Evolutionary conservation across 1,139 yeast genomes (phyloP).

Genomic region (Yamadazyma dendronema): DNA sequence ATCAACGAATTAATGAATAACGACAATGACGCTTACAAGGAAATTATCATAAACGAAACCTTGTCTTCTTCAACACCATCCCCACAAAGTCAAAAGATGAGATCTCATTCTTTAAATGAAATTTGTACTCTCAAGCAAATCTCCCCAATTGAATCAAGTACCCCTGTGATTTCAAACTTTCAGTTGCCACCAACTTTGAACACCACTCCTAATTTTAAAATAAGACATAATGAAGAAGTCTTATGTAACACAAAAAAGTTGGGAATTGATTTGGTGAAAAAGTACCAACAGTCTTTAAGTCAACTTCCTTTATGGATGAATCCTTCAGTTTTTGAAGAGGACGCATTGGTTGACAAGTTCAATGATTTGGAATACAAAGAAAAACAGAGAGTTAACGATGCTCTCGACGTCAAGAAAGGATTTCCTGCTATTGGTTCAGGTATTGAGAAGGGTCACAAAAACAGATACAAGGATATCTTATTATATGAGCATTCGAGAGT

Average conservation of each 20-base stretch:
- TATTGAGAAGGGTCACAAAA: slow-evolving; percentile 71
- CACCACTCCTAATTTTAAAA: slow-evolving; percentile 25
- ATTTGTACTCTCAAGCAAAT: slow-evolving; percentile 6
- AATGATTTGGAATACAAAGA: slow-evolving; percentile 31
- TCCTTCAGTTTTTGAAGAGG: slow-evolving; percentile 8
- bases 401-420: slow-evolving; percentile 19
- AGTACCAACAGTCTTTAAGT: slow-evolving; percentile 5
- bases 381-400: slow-evolving; percentile 31
- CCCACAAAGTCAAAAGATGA: slow-evolving; percentile 8
- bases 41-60: slow-evolving; percentile 9
- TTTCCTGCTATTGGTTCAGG: slow-evolving; percentile 42
- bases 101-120: slow-evolving; percentile 15
- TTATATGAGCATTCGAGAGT: slow-evolving; percentile 85
- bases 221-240: slow-evolving; percentile 44
- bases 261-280: slow-evolving; percentile 14
- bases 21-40: slow-evolving; percentile 12
- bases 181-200: slow-evolving; percentile 12
- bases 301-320: slow-evolving; percentile 19
- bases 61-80: slow-evolving; percentile 6
- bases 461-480: slow-evolving; percentile 76
- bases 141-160: slow-evolving; percentile 15
- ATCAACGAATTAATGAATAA: slow-evolving; percentile 12
- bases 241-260: slow-evolving; percentile 11
- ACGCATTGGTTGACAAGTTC: slow-evolving; percentile 18
- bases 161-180: slow-evolving; percentile 17